Base-by-base conservation (phyloP, 2,329 filamentous ascomycete genomes). In the Ophiostoma piceae region DNA sequence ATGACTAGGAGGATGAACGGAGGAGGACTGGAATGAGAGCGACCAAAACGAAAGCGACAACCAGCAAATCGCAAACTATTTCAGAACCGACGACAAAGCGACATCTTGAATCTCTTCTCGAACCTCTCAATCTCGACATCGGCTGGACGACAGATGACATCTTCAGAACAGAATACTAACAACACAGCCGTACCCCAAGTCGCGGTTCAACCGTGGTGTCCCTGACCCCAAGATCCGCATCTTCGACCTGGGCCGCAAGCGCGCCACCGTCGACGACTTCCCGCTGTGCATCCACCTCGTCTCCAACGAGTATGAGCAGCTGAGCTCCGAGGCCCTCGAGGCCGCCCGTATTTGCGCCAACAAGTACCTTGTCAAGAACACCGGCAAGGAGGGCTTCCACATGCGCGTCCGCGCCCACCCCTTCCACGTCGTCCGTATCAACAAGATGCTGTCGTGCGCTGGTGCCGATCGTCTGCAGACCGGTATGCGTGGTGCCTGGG, bases 361-460 rank as follows among this genome's bases (percentile, higher is more conserved):
- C 92, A 74, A 73, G 73, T 96, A 90, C 85, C 82, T 91, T 75
- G 87, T 89, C 83, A 90, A 90, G 87, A 82, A 83, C 78, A 82
- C 84, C 77, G 88, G 88, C 82, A 91, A 91, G 86, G 88, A 91
- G 79, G 82, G 83, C 80, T 91, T 91, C 87, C 88, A 91, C 82
- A 84, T 91, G 76, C 88, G 88, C 78, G 86, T 91, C 80, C 88
- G 95, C 81, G 94, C 93, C 80, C 95, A 99, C 89, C 95, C 95
- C 77, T 99, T 92, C 92, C 95, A 99, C 88, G 95, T 99, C 85
- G 91, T 99, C 88, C 95, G 95, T 85, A 99, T 99, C 94, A 99
- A 99, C 93, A 99, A 99, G 92, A 99, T 99, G 95, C 94, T 99
- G 92, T 98, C 95, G 82, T 99, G 95, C 84, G 95, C 95, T 80